Evolutionary conservation across 2,329 filamentous ascomycete genomes (phyloP), one percentile per base, ranked within the genome.

Genomic region (Fusarium humuli): DNA sequence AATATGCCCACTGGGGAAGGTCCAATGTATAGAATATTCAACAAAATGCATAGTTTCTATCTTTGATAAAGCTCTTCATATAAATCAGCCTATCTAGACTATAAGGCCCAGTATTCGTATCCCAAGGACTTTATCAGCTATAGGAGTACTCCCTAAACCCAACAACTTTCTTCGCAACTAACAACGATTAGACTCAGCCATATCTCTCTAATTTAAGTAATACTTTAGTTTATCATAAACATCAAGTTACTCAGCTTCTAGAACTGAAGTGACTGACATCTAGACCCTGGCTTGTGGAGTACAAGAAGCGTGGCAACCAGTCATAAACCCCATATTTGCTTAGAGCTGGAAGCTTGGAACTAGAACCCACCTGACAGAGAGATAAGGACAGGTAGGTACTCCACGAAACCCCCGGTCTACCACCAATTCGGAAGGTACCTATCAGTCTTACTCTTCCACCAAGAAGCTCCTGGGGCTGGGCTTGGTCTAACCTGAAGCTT

Each of bases 351-450:
- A 37, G 48, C 48, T 49, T 32, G 23, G 29, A 49, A 49, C 10
- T 32, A 32, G 29, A 49, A 49, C 10, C 46, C 45, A 48, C 46
- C 20, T 52, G 34, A 27, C 32, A 27, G 20, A 27, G 32, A 49
- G 65, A 54, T 66, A 59, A 66, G 65, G 63, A 56, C 64, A 69
- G 59, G 58, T 65, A 40, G 54, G 23, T 64, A 54, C 65, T 70
- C 61, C 56, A 23, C 25, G 40, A 48, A 40, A 30, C 53, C 70
- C 67, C 63, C 66, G 53, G 61, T 49, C 71, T 74, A 73, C 71
- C 65, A 75, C 71, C 58, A 64, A 75, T 67, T 20, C 67, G 71
- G 73, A 73, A 75, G 73, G 73, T 74, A 71, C 49, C 65, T 67
- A 58, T 22, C 34, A 41, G 49, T 53, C 22, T 37, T 40, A 29